phyloP scores from a whole-genome alignment of 176 grass and related monocot genomes.

The Zea luxurians region DNA sequence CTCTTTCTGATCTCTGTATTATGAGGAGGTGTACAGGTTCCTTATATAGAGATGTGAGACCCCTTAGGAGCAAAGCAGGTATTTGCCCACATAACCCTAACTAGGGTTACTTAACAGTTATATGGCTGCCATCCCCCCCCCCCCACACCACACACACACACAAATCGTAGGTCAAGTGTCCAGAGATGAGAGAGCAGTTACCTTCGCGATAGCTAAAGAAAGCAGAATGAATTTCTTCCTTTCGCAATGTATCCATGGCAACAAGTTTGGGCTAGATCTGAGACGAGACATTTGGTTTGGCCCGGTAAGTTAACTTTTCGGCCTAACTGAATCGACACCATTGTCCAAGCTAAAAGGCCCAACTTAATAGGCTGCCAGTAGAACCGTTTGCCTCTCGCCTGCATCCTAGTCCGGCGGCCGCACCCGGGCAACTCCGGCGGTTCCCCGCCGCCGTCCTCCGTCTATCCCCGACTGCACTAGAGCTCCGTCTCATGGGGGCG shows the following conservation, averaged over 20 bases:
- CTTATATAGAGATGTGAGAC: too few species aligned
- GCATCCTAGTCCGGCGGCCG: conserved; percentile 4
- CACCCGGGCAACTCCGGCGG: not conserved
- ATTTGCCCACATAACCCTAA: too few species aligned
- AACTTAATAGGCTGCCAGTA: not conserved
- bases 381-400: not conserved
- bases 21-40: too few species aligned
- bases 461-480: not conserved
- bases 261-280: not conserved
- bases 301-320: not conserved
- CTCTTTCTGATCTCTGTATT: too few species aligned
- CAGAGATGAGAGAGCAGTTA: too few species aligned
- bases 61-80: too few species aligned
- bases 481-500: conserved; percentile 44
- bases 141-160: too few species aligned
- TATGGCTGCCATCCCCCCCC: too few species aligned
- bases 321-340: not conserved
- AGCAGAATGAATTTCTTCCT: too few species aligned
- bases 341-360: not conserved
- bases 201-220: too few species aligned
- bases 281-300: not conserved
- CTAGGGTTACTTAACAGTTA: too few species aligned
- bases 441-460: not conserved
- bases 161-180: too few species aligned
- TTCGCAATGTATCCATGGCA: not conserved